A percentile compares a stretch with the other conserved stretches of the same genome.
These are phyloP conservation scores for Aureobasidium namibiae DNA, from an alignment of 2,329 filamentous ascomycete species.

Conservation along the genomic window DNA sequence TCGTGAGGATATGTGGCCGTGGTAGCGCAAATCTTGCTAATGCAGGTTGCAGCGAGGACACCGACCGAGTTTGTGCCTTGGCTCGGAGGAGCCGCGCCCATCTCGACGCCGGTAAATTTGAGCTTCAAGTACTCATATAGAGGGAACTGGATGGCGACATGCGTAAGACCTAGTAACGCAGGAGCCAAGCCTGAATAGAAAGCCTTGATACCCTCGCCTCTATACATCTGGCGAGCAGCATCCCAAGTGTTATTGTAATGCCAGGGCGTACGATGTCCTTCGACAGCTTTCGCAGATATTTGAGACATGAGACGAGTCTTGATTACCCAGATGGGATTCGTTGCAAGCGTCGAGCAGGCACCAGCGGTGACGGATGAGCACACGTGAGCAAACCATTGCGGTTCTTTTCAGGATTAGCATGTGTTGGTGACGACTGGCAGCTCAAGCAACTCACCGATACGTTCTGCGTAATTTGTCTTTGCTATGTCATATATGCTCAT, in stretches of 20 bases:
- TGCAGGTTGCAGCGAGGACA: conserved; percentile 77
- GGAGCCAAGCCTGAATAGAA: conserved; percentile 96
- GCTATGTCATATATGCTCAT: conserved; percentile 92
- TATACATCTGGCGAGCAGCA: conserved; percentile 93
- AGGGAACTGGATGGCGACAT: conserved; percentile 95
- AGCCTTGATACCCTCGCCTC: conserved; percentile 73
- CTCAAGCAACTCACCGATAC: conserved; percentile 40
- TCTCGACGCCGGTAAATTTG: conserved; percentile 79
- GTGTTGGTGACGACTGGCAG: neutral
- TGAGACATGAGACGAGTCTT: conserved; percentile 98
- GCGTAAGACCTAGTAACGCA: conserved; percentile 81
- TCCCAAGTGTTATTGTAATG: conserved; percentile 86
- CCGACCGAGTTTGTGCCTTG: conserved; percentile 58
- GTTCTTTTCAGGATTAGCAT: conserved; percentile 44
- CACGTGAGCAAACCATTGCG: conserved; percentile 69
- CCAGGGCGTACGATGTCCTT: conserved; percentile 62
- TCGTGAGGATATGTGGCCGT: conserved; percentile 96
- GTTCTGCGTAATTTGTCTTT: conserved; percentile 62
- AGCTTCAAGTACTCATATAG: conserved; percentile 91
- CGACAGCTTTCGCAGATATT: conserved; percentile 50
- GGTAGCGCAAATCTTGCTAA: conserved; percentile 91
- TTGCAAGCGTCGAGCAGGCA: conserved; percentile 84
- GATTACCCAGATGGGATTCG: conserved; percentile 99
- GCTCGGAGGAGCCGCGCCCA: conserved; percentile 57
- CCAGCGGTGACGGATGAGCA: conserved; percentile 88